Percentiles rank a stretch among this genome's conserved stretches.
Evolutionary conservation across 352 stramenopile species (phyloP).

Genomic region (Phytophthora pluvialis): DNA sequence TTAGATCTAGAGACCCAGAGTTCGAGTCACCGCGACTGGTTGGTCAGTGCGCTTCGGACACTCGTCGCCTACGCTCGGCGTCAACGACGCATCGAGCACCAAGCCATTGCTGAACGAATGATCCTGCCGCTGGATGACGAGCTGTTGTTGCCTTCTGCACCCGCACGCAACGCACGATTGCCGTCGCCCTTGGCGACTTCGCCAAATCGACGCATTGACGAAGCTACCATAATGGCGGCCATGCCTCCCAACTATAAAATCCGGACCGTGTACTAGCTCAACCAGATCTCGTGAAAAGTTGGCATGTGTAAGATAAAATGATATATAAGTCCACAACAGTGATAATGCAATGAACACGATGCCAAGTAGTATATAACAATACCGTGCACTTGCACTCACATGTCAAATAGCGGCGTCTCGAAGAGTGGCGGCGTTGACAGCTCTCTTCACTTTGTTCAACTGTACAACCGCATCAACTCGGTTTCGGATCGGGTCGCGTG

Average conservation of each 20-base stretch:
- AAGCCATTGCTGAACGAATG: slow-evolving; percentile 71
- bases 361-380: slow-evolving; percentile 19
- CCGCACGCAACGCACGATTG: slow-evolving; percentile 1
- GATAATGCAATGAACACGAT: slow-evolving; percentile 20
- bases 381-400: slow-evolving; percentile 23
- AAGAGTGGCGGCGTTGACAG: slow-evolving; percentile 42
- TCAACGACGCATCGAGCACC: slow-evolving; percentile 75
- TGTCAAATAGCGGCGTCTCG: slow-evolving; percentile 35
- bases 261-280: slow-evolving; percentile 40
- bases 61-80: slow-evolving; percentile 76
- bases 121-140: slow-evolving; percentile 56
- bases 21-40: slow-evolving; percentile 79
- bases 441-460: slow-evolving; percentile 74
- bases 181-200: slow-evolving; percentile 9
- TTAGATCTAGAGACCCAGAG: slow-evolving; percentile 84
- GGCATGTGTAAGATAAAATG: slow-evolving; percentile 30
- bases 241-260: slow-evolving; percentile 38
- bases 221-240: slow-evolving; percentile 15
- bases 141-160: slow-evolving; percentile 2
- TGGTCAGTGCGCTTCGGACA: slow-evolving; percentile 78
- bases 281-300: slow-evolving; percentile 1
- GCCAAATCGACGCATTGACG: slow-evolving; percentile 17
- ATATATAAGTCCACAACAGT: slow-evolving; percentile 16
- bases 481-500: slow-evolving; percentile 50
- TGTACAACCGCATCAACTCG: slow-evolving; percentile 71